Conservation (phyloP, 2,329 filamentous ascomycete genomes). For the Ophiosphaerella narmari region DNA sequence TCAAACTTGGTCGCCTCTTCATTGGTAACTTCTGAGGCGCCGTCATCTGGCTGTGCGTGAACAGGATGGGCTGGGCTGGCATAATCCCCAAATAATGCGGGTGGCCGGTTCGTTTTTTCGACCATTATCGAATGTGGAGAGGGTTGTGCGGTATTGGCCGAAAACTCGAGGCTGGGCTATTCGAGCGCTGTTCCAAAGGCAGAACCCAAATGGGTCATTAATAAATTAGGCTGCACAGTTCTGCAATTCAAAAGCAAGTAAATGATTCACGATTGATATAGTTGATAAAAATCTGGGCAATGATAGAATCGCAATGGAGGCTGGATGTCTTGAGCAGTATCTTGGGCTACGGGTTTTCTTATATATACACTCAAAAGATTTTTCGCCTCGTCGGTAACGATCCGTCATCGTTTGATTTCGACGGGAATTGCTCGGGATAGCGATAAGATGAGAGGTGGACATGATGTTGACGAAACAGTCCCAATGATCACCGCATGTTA, state of each 20-base stretch:
- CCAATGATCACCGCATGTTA: neutral
- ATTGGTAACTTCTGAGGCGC: conserved; percentile 19
- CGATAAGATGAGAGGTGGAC: conserved; percentile 1
- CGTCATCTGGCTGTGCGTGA: conserved; percentile 10
- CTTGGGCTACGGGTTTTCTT: neutral
- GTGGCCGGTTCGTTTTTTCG: conserved; percentile 15
- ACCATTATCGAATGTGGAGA: neutral
- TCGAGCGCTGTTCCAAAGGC: too few relatives aligned
- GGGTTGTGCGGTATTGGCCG: too few relatives aligned
- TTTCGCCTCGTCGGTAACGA: neutral
- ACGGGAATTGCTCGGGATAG: conserved; percentile 10
- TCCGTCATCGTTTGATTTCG: neutral
- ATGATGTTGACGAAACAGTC: conserved; percentile 1
- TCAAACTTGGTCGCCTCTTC: conserved; percentile 16
- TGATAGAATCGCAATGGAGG: neutral
- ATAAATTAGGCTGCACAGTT: too few relatives aligned
- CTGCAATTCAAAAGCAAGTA: neutral
- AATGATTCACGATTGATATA: neutral
- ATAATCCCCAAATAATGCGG: conserved; percentile 17
- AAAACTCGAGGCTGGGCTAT: too few relatives aligned
- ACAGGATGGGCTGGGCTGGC: conserved; percentile 5
- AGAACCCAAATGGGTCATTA: too few relatives aligned
- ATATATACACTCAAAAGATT: conserved; percentile 6
- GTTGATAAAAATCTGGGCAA: neutral
- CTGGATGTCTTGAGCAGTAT: neutral